Conservation (phyloP, 148 eudicot genomes). For the Limonium bicolor region DNA sequence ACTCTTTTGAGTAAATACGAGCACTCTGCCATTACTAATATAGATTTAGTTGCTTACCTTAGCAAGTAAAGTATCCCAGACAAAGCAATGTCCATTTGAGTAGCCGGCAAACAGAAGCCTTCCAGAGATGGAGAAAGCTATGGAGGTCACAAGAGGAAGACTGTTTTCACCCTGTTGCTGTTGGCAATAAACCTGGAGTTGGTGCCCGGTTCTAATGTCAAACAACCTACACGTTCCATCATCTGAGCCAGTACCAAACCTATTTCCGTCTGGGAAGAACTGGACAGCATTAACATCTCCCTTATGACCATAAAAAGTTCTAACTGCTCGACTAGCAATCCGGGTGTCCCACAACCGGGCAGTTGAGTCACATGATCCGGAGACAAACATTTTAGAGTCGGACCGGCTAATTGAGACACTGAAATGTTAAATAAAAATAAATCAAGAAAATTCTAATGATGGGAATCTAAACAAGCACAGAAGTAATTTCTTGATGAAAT, state of each 20-base stretch:
- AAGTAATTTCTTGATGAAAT: too few relatives aligned
- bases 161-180: constrained; percentile 58
- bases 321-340: constrained; percentile 90
- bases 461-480: too few relatives aligned
- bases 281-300: constrained; percentile 93
- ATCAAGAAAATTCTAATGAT: too few relatives aligned
- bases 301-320: constrained; percentile 85
- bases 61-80: constrained; percentile 93
- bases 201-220: constrained; percentile 96
- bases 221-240: constrained; percentile 86
- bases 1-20: too few relatives aligned
- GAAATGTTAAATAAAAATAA: constrained; percentile 17
- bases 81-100: constrained; percentile 80
- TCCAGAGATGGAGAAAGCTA: constrained; percentile 88
- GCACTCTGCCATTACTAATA: too few relatives aligned
- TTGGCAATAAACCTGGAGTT: constrained; percentile 67
- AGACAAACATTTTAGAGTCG: constrained; percentile 66
- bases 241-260: constrained; percentile 96
- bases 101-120: constrained; percentile 89
- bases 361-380: constrained; percentile 91
- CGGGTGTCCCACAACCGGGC: constrained; percentile 96
- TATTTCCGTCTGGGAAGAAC: constrained; percentile 94
- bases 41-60: constrained; percentile 52
- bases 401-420: constrained; percentile 73
- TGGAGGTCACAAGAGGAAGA: constrained; percentile 51